These are phyloP conservation scores for Calocera cornea DNA, from an alignment of 768 basidiomycete genomes.

Conservation along the genomic window DNA sequence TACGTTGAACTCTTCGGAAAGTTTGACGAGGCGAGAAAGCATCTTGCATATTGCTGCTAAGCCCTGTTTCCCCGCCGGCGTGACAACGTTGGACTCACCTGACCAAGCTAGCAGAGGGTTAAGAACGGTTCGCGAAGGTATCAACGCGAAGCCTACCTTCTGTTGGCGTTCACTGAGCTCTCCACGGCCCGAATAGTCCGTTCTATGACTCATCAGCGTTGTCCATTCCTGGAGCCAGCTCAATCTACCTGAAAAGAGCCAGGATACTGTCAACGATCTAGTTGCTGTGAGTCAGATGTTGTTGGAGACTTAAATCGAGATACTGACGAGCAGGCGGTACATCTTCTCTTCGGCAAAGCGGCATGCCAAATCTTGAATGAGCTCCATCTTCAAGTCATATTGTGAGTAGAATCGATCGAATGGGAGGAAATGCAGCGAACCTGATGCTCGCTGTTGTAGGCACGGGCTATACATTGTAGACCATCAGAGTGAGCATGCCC, in stretches of 20 bases:
- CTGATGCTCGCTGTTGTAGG: constrained; percentile 87
- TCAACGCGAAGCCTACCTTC: constrained; percentile 37
- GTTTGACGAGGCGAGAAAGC: constrained; percentile 80
- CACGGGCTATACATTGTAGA: constrained; percentile 44
- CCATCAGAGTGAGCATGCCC: background rate
- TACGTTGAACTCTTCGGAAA: constrained; percentile 87
- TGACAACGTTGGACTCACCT: constrained; percentile 33
- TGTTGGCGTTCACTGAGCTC: constrained; percentile 91
- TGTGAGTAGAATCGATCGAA: background rate
- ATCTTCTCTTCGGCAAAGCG: constrained; percentile 85
- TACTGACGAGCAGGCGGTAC: constrained; percentile 46
- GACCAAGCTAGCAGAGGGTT: constrained; percentile 49
- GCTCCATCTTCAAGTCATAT: constrained; percentile 47
- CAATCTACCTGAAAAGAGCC: constrained; percentile 62
- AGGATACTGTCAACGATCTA: constrained; percentile 94
- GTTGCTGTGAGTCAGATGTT: constrained; percentile 20
- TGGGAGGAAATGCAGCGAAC: constrained; percentile 25
- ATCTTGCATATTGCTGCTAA: constrained; percentile 42
- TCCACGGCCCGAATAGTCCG: constrained; percentile 86
- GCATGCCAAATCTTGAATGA: constrained; percentile 77
- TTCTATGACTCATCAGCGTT: constrained; percentile 19
- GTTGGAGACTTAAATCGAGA: background rate
- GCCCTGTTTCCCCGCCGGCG: background rate
- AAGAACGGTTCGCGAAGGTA: background rate
- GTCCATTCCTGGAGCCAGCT: background rate